Base-by-base conservation (phyloP, 768 basidiomycete genomes). In the Collybiopsis confluens region DNA sequence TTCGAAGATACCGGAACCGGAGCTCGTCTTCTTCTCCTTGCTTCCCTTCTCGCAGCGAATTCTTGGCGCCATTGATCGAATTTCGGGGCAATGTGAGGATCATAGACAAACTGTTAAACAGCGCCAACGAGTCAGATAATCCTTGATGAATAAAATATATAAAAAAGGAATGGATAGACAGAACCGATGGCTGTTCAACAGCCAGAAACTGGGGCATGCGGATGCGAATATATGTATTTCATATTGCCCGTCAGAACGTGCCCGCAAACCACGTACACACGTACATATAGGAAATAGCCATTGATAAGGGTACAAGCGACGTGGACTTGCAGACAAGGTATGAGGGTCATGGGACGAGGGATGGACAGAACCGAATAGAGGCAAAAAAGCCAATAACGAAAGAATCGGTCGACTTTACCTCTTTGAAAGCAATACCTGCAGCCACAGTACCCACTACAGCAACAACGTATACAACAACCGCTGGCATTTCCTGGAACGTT, bases 361-460 rank as follows among this genome's bases (percentile, higher is more conserved):
- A n/a, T 21, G 5, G 7, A 33, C 24, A 20, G 2, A 24, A 13
- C 16, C 5, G 47, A 48, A 37, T 15, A 48, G 10, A 5, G 20
- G 13, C n/a, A 30, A 35, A 9, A 27, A 9, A 10, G 16, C 11
- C 9, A 16, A 8, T 21, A 7, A 45, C 16, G 15, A 7, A 28
- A 35, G 20, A 37, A 11, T 23, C 18, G 47, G 26, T 24, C 18
- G 21, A 48, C 2, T 30, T 23, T 37, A 48, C 47, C 35, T 48
- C 47, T 33, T 48, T 48, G 20, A 48, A 48, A 8, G 47, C 47
- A 48, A 37, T 15, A 21, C 47, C 35, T 10, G 10, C 47, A 15
- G 47, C 47, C 13, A 48, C 47, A 13, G 47, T 48, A 11, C 47
- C 47, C 13, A 48, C 30, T 11, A 48, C 35, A 13, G 47, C 47